A percentile compares a stretch with the other conserved stretches of the same genome.
Evolutionary conservation across 2,329 filamentous ascomycete genomes (phyloP).

Genomic region (Neoscytalidium dimidiatum): DNA sequence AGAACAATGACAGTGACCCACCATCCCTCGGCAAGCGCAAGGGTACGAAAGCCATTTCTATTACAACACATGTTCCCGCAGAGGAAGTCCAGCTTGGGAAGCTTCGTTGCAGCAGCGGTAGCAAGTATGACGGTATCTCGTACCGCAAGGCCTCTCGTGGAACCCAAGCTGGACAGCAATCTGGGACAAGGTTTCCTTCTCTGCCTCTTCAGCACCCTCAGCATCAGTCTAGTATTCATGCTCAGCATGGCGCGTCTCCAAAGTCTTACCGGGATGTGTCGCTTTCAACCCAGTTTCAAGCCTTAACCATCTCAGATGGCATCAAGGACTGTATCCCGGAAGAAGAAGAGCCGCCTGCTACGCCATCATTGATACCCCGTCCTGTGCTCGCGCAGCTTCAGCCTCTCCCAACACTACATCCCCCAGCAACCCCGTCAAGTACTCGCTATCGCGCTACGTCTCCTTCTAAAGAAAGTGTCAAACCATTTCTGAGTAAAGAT

Average conservation of each 20-base stretch:
- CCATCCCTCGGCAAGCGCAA: constrained; percentile 38
- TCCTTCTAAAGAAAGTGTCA: constrained; percentile 15
- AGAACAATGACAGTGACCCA: constrained; percentile 43
- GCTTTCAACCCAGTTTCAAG: neutral
- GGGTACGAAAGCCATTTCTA: constrained; percentile 47
- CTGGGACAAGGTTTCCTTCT: neutral
- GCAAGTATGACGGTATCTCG: neutral
- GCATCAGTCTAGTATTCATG: neutral
- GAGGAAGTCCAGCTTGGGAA: neutral
- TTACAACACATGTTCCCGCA: constrained; percentile 30
- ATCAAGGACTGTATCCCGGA: constrained; percentile 11
- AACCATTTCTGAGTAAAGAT: constrained; percentile 66
- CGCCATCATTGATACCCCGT: constrained; percentile 18
- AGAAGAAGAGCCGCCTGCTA: constrained; percentile 14
- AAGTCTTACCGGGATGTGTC: constrained; percentile 16
- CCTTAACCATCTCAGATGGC: constrained; percentile 4
- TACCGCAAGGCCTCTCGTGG: neutral
- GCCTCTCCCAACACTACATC: constrained; percentile 13
- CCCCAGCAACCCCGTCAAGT: neutral
- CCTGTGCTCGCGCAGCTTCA: constrained; percentile 21
- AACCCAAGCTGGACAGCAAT: neutral
- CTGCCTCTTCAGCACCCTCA: neutral
- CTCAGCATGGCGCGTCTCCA: neutral
- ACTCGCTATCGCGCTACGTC: neutral
- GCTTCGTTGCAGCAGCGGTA: neutral